These are phyloP conservation scores for Pseudogymnoascus sp. DNA, from an alignment of 2,329 filamentous ascomycete genomes.

Conservation along the genomic window DNA sequence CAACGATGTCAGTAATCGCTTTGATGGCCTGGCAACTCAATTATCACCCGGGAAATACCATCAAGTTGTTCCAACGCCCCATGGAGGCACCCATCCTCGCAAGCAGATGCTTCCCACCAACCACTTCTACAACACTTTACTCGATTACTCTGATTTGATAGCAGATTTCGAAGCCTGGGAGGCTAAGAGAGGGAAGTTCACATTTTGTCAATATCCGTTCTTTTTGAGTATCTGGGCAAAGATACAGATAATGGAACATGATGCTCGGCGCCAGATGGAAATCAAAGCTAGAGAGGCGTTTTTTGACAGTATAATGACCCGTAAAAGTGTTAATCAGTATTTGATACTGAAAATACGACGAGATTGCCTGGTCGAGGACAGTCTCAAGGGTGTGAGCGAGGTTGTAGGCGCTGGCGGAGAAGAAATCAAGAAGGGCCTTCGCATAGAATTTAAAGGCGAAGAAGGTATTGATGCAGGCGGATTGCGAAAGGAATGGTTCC, in stretches of 20 bases:
- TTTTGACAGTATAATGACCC: conserved; percentile 77
- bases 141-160: conserved; percentile 80
- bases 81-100: conserved; percentile 38
- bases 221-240: conserved; percentile 88
- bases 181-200: conserved; percentile 61
- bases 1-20: conserved; percentile 37
- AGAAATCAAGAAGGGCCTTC: conserved; percentile 82
- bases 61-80: conserved; percentile 7
- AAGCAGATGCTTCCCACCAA: conserved; percentile 69
- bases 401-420: conserved; percentile 72
- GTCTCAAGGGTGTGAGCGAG: conserved; percentile 74
- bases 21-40: conserved; percentile 30
- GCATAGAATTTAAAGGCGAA: conserved; percentile 79
- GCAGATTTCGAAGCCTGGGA: conserved; percentile 88
- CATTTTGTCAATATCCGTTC: conserved; percentile 89
- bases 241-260: conserved; percentile 81
- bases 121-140: conserved; percentile 78
- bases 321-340: conserved; percentile 66
- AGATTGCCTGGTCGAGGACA: conserved; percentile 84
- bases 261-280: conserved; percentile 83
- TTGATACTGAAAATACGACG: conserved; percentile 69
- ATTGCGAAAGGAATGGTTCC: conserved; percentile 88
- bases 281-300: conserved; percentile 82
- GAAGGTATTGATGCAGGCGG: conserved; percentile 89
- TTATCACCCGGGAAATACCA: conserved; percentile 22